phyloP scores from a whole-genome alignment of 2,329 filamentous ascomycete species.

The Dissoconium aciculare region DNA sequence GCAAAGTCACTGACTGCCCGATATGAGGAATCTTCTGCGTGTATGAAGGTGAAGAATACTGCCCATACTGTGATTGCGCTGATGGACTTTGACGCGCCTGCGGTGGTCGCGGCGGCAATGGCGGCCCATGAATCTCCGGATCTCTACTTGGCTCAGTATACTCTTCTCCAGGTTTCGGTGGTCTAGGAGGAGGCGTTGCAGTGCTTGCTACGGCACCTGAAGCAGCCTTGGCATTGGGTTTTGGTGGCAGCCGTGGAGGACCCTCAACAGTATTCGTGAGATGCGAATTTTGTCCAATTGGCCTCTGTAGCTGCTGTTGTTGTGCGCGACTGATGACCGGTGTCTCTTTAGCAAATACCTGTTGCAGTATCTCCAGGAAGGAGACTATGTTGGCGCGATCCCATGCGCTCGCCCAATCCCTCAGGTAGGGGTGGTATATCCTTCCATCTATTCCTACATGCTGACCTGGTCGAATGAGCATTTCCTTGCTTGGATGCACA shows the following conservation, averaged over 20 bases:
- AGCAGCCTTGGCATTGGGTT: constrained; percentile 15
- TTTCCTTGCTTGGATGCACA: constrained; percentile 73
- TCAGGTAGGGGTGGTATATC: constrained; percentile 90
- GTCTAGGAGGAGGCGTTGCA: constrained; percentile 31
- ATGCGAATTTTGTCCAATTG: constrained; percentile 58
- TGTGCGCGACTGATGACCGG: constrained; percentile 65
- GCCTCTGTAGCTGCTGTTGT: constrained; percentile 34
- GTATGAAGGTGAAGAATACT: too few species aligned
- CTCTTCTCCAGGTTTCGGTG: constrained; percentile 38
- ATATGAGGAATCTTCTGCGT: too few species aligned
- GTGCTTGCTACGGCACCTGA: constrained; percentile 9
- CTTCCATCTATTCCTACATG: constrained; percentile 88
- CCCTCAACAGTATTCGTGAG: constrained; percentile 36
- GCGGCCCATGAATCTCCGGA: constrained; percentile 17
- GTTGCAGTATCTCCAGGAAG: constrained; percentile 65
- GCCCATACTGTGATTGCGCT: constrained; percentile 10
- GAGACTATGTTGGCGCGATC: constrained; percentile 69
- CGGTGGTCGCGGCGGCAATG: constrained; percentile 23
- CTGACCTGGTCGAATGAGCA: constrained; percentile 82
- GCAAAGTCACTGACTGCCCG: too few species aligned
- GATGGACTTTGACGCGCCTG: constrained; percentile 8
- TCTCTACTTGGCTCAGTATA: constrained; percentile 10
- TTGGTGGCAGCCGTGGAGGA: constrained; percentile 23
- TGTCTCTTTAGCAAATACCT: constrained; percentile 87
- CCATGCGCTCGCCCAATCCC: constrained; percentile 77